These are phyloP conservation scores for Ophiorrhiza pumila DNA, from an alignment of 257 asterid genomes.

Conservation along the genomic window DNA sequence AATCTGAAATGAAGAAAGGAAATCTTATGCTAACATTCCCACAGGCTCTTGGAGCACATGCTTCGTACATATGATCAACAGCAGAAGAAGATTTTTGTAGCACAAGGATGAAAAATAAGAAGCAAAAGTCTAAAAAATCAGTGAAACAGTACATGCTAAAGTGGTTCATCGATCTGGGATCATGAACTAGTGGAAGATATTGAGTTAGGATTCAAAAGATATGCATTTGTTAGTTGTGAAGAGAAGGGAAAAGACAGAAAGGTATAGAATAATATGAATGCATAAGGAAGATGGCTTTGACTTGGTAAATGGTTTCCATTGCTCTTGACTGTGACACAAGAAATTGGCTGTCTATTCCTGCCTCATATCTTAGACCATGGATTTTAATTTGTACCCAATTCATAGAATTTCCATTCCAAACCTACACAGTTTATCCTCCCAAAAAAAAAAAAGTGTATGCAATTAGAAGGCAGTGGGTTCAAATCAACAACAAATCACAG, in stretches of 20 bases:
- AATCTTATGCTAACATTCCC: conserved; percentile 38
- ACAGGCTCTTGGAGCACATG: conserved; percentile 40
- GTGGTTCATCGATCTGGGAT: conserved; percentile 33
- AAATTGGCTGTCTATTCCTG: conserved; percentile 23
- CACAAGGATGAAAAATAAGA: conserved; percentile 30
- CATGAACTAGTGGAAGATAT: conserved; percentile 18
- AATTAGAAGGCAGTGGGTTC: too few species aligned
- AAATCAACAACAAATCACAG: too few species aligned
- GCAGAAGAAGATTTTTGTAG: conserved; percentile 27
- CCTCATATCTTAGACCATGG: conserved; percentile 29
- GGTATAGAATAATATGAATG: not conserved
- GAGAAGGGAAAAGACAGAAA: not conserved
- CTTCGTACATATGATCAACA: conserved; percentile 34
- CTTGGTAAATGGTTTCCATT: conserved; percentile 9
- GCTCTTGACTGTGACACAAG: conserved; percentile 11
- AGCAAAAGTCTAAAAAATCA: conserved; percentile 19
- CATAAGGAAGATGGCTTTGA: conserved; percentile 20
- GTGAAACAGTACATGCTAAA: conserved; percentile 1
- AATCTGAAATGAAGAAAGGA: conserved; percentile 44
- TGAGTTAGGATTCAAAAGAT: not conserved
- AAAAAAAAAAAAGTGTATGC: too few species aligned
- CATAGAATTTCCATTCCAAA: too few species aligned
- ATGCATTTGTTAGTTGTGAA: not conserved
- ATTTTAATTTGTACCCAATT: not conserved
- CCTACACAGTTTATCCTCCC: too few species aligned